Evolutionary conservation across 495 filamentous ascomycete species (phyloP).

Genomic region (Monascus purpureus): DNA sequence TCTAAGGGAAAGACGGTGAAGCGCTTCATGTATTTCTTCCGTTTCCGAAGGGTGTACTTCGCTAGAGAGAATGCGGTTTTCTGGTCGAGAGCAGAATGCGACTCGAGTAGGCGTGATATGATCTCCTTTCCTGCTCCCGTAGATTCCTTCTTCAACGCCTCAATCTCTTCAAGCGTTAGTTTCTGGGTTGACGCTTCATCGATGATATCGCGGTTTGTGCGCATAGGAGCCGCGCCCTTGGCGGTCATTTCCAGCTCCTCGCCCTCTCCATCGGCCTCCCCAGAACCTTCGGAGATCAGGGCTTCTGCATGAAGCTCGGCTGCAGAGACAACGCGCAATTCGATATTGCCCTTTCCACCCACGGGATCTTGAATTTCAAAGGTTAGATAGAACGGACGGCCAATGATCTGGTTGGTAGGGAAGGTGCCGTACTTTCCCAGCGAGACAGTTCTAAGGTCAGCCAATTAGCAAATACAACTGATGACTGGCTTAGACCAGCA

Average conservation of each 20-base stretch:
- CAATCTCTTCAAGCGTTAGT: constrained; percentile 76
- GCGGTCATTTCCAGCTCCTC: constrained; percentile 35
- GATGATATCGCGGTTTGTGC: constrained; percentile 63
- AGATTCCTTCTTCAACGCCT: constrained; percentile 70
- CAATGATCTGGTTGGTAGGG: constrained; percentile 70
- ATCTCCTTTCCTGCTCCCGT: constrained; percentile 72
- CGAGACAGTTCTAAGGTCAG: constrained; percentile 49
- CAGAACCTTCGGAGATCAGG: constrained; percentile 39
- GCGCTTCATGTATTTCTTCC: constrained; percentile 77
- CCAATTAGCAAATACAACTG: too few species aligned
- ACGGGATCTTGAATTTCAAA: constrained; percentile 69
- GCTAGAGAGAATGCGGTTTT: constrained; percentile 88
- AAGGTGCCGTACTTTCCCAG: constrained; percentile 86
- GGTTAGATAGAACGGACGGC: constrained; percentile 78
- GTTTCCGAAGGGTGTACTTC: constrained; percentile 90
- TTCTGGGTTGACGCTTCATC: constrained; percentile 73
- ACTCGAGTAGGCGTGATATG: constrained; percentile 71
- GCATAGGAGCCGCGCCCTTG: constrained; percentile 49
- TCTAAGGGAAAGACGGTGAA: constrained; percentile 79
- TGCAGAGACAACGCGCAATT: constrained; percentile 66
- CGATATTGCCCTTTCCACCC: constrained; percentile 43
- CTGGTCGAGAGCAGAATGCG: constrained; percentile 75
- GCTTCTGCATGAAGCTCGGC: constrained; percentile 69
- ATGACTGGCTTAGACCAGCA: too few species aligned
- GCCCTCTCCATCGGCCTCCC: constrained; percentile 31